phyloP scores from a whole-genome alignment of 495 filamentous ascomycete genomes.

The Aspergillus haitiensis region DNA sequence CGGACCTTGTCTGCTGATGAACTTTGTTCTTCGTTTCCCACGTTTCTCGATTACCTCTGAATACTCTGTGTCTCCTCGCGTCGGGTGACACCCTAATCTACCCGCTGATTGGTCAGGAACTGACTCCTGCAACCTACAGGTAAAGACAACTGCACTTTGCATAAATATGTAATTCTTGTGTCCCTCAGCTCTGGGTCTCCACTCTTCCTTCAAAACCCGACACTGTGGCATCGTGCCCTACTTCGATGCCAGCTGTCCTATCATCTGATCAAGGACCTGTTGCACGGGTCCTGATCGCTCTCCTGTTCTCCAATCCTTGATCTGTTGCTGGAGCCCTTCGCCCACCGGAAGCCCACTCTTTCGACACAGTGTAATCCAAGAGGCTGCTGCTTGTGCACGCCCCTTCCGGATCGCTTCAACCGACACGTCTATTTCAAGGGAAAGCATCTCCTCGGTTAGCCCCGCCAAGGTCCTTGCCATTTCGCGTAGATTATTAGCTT shows the following conservation, averaged over 20 bases:
- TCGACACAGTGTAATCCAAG: constrained; percentile 38
- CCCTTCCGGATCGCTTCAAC: constrained; percentile 44
- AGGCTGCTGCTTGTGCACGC: constrained; percentile 40
- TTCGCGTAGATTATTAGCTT: constrained; percentile 27
- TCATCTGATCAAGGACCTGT: constrained; percentile 40
- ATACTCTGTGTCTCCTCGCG: background rate
- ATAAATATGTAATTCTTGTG: background rate
- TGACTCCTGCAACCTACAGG: background rate
- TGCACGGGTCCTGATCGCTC: constrained; percentile 43
- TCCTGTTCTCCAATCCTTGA: constrained; percentile 34
- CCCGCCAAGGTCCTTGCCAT: constrained; percentile 31
- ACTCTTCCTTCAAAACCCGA: background rate
- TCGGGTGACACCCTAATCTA: constrained; percentile 17
- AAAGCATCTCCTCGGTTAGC: constrained; percentile 34
- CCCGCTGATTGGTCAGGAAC: constrained; percentile 7
- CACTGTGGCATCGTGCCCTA: constrained; percentile 8
- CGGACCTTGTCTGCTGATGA: constrained; percentile 17
- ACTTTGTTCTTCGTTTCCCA: constrained; percentile 11
- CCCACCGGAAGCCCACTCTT: constrained; percentile 31
- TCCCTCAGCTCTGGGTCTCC: constrained; percentile 2
- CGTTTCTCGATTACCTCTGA: background rate
- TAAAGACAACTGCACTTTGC: background rate
- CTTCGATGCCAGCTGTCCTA: constrained; percentile 24
- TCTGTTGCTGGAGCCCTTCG: constrained; percentile 22
- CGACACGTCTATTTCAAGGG: constrained; percentile 37